Evolutionary conservation across 192 early-diverging fungal genomes (phyloP), one percentile per base, ranked within the genome.

Genomic region (Coemansia sp.): DNA sequence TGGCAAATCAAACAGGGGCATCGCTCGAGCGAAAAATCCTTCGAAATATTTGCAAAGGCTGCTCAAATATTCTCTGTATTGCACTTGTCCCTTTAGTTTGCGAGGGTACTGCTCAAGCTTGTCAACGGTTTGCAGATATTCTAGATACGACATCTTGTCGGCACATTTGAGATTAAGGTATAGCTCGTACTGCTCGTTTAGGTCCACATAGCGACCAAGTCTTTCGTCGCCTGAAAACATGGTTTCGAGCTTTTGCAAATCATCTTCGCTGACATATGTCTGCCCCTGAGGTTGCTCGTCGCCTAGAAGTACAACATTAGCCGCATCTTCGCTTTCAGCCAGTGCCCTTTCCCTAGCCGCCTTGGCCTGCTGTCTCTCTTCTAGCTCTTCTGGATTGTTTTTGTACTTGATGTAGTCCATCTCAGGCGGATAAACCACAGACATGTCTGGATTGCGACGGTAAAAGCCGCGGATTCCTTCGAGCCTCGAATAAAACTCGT

Each of bases 221-320:
- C 83, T 74, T 75, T 99, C 95, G 79, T 99, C 96, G 20, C 94
- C 95, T n/a, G 92, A 92, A 73, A 96, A 97, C 72, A 92, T 82
- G 10, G 85, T 89, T 54, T 99, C 94, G 34, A 97, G 60, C 48
- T 60, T 51, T 7, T 60, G 49, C 59, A 55, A 32, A 18, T 76
- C 73, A 18, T 87, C 91, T 70, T 68, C 64, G 18, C 65, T 38
- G 18, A 75, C 56, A 68, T 69, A 83, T 16, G 69, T 73, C 52
- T 72, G 64, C 30, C 29, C 48, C 32, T 52, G 40, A 52, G 68
- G 51, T 5, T 30, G 34, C 2, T 61, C 51, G 7, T 68, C 52
- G 3, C 60, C 31, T 16, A 7, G 10, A 17, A 16, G 12, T 5
- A 20, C 1, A 7, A 31, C 48, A 20, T 42, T 55, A 0, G 33